Percentiles rank a stretch among this genome's conserved stretches.
Conservation (phyloP, 2,329 filamentous ascomycete species). For the Neonectria ditissima region DNA sequence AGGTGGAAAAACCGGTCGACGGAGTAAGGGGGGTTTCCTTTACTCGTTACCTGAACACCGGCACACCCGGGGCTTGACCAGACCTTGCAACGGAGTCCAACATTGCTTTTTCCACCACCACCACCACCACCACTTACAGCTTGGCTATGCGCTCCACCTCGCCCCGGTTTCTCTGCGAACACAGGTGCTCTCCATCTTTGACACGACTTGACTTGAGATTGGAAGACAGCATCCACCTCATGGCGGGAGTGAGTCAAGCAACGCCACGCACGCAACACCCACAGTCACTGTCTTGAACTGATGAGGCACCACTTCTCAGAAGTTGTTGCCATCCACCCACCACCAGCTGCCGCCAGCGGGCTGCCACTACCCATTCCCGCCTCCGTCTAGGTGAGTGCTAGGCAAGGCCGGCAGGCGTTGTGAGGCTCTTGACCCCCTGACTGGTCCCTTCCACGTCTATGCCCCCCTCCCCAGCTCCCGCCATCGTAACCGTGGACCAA, state of each 20-base stretch:
- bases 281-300: constrained; percentile 17
- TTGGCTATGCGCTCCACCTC: constrained; percentile 12
- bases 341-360: background rate
- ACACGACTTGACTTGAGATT: constrained; percentile 9
- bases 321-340: background rate
- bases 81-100: constrained; percentile 4
- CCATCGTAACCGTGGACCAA: background rate
- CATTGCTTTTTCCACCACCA: constrained; percentile 24
- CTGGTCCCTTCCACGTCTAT: constrained; percentile 5
- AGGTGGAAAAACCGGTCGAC: background rate
- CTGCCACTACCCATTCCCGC: constrained; percentile 4
- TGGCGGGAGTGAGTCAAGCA: constrained; percentile 7
- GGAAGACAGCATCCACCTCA: background rate
- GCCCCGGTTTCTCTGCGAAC: constrained; percentile 21
- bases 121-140: constrained; percentile 10
- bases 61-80: background rate
- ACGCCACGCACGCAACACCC: constrained; percentile 18
- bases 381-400: background rate
- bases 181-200: constrained; percentile 20
- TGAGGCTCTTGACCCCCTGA: constrained; percentile 10
- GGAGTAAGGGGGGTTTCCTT: background rate
- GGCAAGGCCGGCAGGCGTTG: constrained; percentile 5
- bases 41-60: background rate
- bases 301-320: background rate
- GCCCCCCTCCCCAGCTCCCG: constrained; percentile 5